Base-by-base conservation (phyloP, 164 flowering plant genomes). In the Aristolochia fimbriata region DNA sequence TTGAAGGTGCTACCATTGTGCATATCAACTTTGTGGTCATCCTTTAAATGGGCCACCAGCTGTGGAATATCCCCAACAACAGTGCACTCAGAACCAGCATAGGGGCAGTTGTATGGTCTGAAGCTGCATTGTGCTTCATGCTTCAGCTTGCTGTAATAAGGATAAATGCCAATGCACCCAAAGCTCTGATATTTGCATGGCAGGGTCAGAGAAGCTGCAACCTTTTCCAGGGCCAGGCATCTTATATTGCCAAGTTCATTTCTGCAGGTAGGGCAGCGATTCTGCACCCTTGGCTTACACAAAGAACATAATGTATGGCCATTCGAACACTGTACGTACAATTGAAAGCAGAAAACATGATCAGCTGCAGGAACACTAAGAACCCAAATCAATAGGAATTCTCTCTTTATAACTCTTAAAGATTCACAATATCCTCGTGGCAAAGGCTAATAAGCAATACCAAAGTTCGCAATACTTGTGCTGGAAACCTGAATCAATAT, bases 11-110 rank as follows among this genome's bases (percentile, higher is more conserved):
- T 79, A 16, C 98, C 95, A 68, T 62, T 80, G 76, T 91, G 96
- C 96, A 91, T 90, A 72, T 89, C 96, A 60, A 88, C 96, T 71
- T 86, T 86, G 73, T 86, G 96, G 70, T 88, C 94, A 51, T 91
- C 91, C 71, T 80, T 85, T 51, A 91, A 70, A 63, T 91, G 98
- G 50, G 81, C 70, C 57, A 91, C 96, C 25, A 91, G 78, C 68
- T 64, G 79, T 24, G 94, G 87, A 57, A 91, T 85, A 65, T 85
- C 91, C 41, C 98, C 98, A 47, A 84, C 69, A 10, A 81, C 94
- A 14, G 85, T 68, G 70, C 98, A 91, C 63, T 91, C 96, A 17
- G 96, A 91, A 37, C 98, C 98, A 60, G 98, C 98, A 74, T 91
- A 91, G 2, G 98, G 98, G 53, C 96, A 91, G 68, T 67, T 85